Base-by-base conservation (phyloP, 192 early-diverging fungal genomes). In the Phlyctochytrium planicorne region DNA sequence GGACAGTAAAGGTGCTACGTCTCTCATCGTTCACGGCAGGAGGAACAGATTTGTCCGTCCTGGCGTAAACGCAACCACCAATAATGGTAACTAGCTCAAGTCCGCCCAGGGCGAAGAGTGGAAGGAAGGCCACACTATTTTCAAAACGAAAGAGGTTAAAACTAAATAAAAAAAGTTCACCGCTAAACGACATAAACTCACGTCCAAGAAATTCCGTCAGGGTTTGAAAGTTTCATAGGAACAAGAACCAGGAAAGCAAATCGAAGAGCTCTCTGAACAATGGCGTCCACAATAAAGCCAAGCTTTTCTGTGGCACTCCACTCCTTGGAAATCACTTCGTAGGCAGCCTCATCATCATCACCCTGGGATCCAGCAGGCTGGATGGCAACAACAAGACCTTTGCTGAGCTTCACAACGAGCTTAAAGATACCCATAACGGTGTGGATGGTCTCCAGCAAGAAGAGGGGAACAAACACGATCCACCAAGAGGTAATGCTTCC, bases 391-490 rank as follows among this genome's bases (percentile, higher is more conserved):
- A 57, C 25, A 25, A 57, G 12, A 14, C 55, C 55, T 25, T 67
- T 55, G 4, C 64, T 40, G 16, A 80, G 30, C 1, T 35, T 32
- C 31, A 17, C 36, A 14, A 65, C 6, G 1, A 60, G 53, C 0
- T 24, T 25, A 14, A 14, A 17, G n/a, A 68, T 30, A 2, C 12
- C 4, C 17, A 79, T 70, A 23, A 91, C 25, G 56, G 93, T 75
- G 53, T 92, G 76, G 29, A 91, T 76, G 17, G 66, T 79, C 65
- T 98, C 94, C 12, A 94, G 62, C n/a, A 90, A 53, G 69, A 93
- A 91, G 81, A 91, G 94, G 27, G 94, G 94, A 25, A 84, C 73
- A 75, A 93, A 93, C 0, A 95, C 88, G 0, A 82, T 63, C 35
- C 79, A 82, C 57, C 86, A 90, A 1, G 81, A 79, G 27, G 55